A percentile compares a stretch with the other conserved stretches of the same genome.
Conservation (phyloP, 164 flowering plant species). For the Liquidambar formosana region DNA sequence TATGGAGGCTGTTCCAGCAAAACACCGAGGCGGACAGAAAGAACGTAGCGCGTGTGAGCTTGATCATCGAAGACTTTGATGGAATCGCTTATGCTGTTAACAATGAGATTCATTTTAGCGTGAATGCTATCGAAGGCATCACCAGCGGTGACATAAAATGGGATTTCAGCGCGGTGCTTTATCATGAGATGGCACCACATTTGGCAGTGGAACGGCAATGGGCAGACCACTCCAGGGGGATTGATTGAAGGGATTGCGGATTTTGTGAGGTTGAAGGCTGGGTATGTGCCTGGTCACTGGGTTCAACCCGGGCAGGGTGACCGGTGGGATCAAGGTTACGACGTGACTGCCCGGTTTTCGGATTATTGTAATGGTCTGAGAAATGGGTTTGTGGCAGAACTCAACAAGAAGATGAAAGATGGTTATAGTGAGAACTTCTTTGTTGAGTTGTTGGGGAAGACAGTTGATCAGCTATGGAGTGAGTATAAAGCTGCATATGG, state of each 20-base stretch:
- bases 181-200: constrained; percentile 36
- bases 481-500: constrained; percentile 27
- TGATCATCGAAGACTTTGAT: constrained; percentile 21
- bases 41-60: constrained; percentile 2
- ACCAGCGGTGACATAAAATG: constrained; percentile 27
- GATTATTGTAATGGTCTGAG: constrained; percentile 22
- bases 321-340: constrained; percentile 35
- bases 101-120: constrained; percentile 29
- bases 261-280: constrained; percentile 26
- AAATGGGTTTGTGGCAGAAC: constrained; percentile 19
- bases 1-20: constrained; percentile 20
- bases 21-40: constrained; percentile 17
- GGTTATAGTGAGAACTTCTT: constrained; percentile 21
- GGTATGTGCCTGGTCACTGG: constrained; percentile 23
- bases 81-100: constrained; percentile 19
- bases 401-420: constrained; percentile 20
- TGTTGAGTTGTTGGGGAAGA: constrained; percentile 24
- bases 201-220: constrained; percentile 37
- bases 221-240: constrained; percentile 26
- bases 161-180: constrained; percentile 26
- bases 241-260: constrained; percentile 42
- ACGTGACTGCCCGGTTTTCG: constrained; percentile 28
- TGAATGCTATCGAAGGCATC: constrained; percentile 10
- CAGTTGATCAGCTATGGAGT: constrained; percentile 24
- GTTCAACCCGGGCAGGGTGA: constrained; percentile 25